Evolutionary conservation across 192 early-diverging fungal genomes (phyloP), one percentile per base, ranked within the genome.

Genomic region (Entophlyctis helioformis): DNA sequence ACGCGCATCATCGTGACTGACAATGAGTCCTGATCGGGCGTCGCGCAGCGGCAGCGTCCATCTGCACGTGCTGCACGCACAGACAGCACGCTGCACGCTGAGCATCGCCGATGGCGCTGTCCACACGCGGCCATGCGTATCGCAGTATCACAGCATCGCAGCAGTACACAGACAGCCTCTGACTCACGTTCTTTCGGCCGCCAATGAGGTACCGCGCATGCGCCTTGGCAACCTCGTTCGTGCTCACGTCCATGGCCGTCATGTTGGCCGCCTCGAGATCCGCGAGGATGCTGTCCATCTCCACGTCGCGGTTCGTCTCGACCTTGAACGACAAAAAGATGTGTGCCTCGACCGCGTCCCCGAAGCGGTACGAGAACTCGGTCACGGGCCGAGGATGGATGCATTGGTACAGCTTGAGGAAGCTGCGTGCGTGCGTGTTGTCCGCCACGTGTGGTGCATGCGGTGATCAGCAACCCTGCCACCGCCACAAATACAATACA

Each of bases 131-230:
- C n/a, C n/a, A n/a, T n/a, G n/a, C n/a, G n/a, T n/a, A n/a, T n/a
- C n/a, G n/a, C n/a, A n/a, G n/a, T n/a, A n/a, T n/a, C n/a, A n/a
- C n/a, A n/a, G n/a, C n/a, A n/a, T n/a, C n/a, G n/a, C n/a, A n/a
- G n/a, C n/a, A n/a, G n/a, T n/a, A n/a, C n/a, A n/a, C n/a, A n/a
- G n/a, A n/a, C n/a, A n/a, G n/a, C n/a, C n/a, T n/a, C n/a, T n/a
- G n/a, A n/a, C n/a, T n/a, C n/a, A n/a, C n/a, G n/a, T n/a, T 46
- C 50, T 67, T 78, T 37, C 86, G 65, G 2, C 93, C 96, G 27
- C 92, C 93, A 11, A 91, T 84, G 39, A 96, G 80, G 39, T 96
- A 91, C 18, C 91, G 74, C 4, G 86, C 93, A 59, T 99, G 96
- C n/a, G 80, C 75, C 57, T 99, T 99, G 24, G 91, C 96, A 62